A percentile compares a stretch with the other conserved stretches of the same genome.
phyloP scores from a whole-genome alignment of 305 asterid species.

The Coffea humblotiana region DNA sequence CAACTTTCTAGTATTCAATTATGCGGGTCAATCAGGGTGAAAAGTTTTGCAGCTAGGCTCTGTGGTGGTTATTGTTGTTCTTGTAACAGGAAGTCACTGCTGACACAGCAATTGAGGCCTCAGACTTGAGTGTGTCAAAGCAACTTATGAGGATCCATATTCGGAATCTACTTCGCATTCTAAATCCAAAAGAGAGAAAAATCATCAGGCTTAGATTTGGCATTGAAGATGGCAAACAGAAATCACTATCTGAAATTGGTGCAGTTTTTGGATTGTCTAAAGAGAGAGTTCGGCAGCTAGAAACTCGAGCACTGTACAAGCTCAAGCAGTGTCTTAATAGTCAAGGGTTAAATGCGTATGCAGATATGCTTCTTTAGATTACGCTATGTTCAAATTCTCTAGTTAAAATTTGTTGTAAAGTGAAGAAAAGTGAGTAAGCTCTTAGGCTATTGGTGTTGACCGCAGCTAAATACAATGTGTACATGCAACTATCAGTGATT shows the following conservation, averaged over 20 bases:
- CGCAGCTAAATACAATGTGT: conserved; percentile 8
- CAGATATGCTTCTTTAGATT: conserved; percentile 50
- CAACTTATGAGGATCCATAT: conserved; percentile 80
- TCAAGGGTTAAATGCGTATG: conserved; percentile 71
- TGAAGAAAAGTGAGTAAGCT: not conserved
- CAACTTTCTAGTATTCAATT: not conserved
- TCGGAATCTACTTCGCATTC: conserved; percentile 60
- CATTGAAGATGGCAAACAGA: conserved; percentile 48
- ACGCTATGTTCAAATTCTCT: conserved; percentile 1
- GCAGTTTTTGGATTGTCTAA: conserved; percentile 63
- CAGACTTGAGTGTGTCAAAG: conserved; percentile 54
- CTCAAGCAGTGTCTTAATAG: conserved; percentile 56
- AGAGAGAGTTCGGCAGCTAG: conserved; percentile 49
- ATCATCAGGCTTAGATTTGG: conserved; percentile 76
- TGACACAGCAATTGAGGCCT: conserved; percentile 61
- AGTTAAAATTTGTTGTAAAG: not conserved
- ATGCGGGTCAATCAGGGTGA: not conserved
- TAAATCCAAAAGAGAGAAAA: conserved; percentile 78
- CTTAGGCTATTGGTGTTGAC: not conserved
- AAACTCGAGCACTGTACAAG: conserved; percentile 44
- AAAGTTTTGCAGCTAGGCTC: not conserved
- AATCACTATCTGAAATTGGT: conserved; percentile 79
- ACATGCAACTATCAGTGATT: not conserved
- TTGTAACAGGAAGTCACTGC: conserved; percentile 74
- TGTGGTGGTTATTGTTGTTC: not conserved